Base-by-base conservation (phyloP, 768 basidiomycete species). In the Lactifluus volemus region DNA sequence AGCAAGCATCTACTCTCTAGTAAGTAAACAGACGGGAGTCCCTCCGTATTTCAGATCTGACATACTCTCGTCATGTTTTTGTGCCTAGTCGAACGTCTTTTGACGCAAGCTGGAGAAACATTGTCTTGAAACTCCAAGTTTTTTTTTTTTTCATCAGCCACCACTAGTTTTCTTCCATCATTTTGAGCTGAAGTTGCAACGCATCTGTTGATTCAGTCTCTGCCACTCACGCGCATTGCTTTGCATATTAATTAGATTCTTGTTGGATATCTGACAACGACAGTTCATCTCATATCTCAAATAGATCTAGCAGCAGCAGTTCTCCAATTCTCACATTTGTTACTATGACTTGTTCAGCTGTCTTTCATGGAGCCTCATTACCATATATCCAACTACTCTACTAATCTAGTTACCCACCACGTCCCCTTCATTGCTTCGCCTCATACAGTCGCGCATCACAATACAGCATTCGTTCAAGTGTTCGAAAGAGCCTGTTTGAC, bases 1-100 rank as follows among this genome's bases (percentile, higher is more conserved):
- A 86, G 81, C 74, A 90, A 89, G 74, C 91, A 93, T 68, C 80
- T 95, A 53, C 78, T 80, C 54, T 84, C 90, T 45, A 90, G 90
- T 92, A 71, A 63, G 90, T 69, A 6, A 17, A 49, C 5, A 11
- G 5, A 9, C 52, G 67, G 67, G 15, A 71, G 60, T 29, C 3
- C 41, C 19, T 25, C 48, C 58, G 32, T 50, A 32, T 1, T 32
- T 17, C 7, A 39, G 38, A 19, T 17, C 21, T 55, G 42, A 49
- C 53, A 53, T 61, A 30, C 48, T 39, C 11, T 55, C 17, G 32
- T 39, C 14, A n/a, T 59, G 10, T 15, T 15, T 59, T 34, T 41
- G 11, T 39, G 21, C 53, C 19, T 51, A 89, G 88, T 90, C 64
- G 88, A 89, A 69, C 83, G 86, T 29, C 74, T 89, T 32, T 73